Conservation (phyloP, 805 yeast genomes). For the Candida sphagnicola region DNA sequence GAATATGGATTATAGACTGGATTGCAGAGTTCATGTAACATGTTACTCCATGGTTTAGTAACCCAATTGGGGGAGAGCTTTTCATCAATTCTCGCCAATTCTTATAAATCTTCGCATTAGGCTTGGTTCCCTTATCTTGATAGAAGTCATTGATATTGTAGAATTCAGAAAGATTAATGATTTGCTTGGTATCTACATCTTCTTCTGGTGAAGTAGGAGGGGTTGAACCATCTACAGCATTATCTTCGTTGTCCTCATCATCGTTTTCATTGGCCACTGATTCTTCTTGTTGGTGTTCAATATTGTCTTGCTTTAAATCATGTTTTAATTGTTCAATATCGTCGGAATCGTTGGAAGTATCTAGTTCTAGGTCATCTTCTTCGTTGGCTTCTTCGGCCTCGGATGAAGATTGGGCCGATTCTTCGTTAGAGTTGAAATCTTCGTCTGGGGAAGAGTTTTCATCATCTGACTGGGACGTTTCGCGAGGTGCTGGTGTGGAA, state of each 20-base stretch:
- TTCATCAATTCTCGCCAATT: slow-evolving; percentile 60
- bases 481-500: not conserved
- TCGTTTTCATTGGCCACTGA: slow-evolving; percentile 8
- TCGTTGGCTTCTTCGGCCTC: slow-evolving; percentile 20
- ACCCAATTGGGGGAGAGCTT: slow-evolving; percentile 62
- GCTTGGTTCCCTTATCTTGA: slow-evolving; percentile 62
- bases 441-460: not conserved
- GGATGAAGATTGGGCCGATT: not conserved
- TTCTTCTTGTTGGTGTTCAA: slow-evolving; percentile 8
- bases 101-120: slow-evolving; percentile 56
- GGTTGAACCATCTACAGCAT: slow-evolving; percentile 14
- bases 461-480: not conserved
- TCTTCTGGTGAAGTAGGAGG: slow-evolving; percentile 36
- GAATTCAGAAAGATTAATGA: slow-evolving; percentile 24
- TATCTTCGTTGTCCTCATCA: slow-evolving; percentile 9
- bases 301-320: slow-evolving; percentile 12
- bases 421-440: not conserved
- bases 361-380: slow-evolving; percentile 16
- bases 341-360: slow-evolving; percentile 7
- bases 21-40: slow-evolving; percentile 96
- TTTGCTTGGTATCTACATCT: slow-evolving; percentile 8
- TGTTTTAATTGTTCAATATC: slow-evolving; percentile 12
- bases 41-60: slow-evolving; percentile 89
- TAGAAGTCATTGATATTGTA: slow-evolving; percentile 55
- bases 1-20: slow-evolving; percentile 85